phyloP scores from a whole-genome alignment of 345 rosid species.

The Rubroshorea leprosula region DNA sequence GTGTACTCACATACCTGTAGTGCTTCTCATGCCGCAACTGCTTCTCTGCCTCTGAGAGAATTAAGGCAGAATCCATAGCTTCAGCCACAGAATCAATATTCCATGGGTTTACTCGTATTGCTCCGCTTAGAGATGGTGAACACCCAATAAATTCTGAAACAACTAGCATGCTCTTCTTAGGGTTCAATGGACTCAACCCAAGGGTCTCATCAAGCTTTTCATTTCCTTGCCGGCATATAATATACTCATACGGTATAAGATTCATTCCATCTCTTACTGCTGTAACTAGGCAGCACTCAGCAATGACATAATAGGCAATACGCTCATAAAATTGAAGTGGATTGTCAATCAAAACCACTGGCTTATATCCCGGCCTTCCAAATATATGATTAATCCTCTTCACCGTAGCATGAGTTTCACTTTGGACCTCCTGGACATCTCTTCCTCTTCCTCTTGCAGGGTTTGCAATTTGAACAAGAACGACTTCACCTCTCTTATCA shows the following conservation, averaged over 20 bases:
- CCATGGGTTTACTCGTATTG: conserved; percentile 94
- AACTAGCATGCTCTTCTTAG: conserved; percentile 86
- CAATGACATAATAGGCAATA: conserved; percentile 81
- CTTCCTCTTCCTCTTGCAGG: conserved; percentile 94
- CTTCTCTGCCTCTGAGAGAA: conserved; percentile 66
- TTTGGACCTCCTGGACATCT: conserved; percentile 75
- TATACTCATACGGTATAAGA: conserved; percentile 86
- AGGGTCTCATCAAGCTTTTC: conserved; percentile 52
- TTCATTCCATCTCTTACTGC: conserved; percentile 98
- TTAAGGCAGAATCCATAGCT: conserved; percentile 77
- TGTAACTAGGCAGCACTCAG: conserved; percentile 91
- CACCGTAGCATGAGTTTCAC: conserved; percentile 67
- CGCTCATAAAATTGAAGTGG: conserved; percentile 86
- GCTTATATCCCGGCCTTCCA: conserved; percentile 73
- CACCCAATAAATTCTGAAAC: conserved; percentile 92
- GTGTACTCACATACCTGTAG: conserved; percentile 81
- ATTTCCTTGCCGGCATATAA: conserved; percentile 80
- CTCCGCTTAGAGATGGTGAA: conserved; percentile 87
- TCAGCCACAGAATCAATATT: conserved; percentile 82
- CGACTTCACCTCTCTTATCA: conserved; percentile 58
- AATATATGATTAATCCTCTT: conserved; percentile 64
- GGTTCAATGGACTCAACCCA: conserved; percentile 36
- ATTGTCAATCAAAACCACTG: conserved; percentile 63
- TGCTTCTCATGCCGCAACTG: conserved; percentile 93
- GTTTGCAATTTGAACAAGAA: conserved; percentile 90